These are phyloP conservation scores for Penicillium daleae DNA, from an alignment of 495 filamentous ascomycete species.

Conservation along the genomic window DNA sequence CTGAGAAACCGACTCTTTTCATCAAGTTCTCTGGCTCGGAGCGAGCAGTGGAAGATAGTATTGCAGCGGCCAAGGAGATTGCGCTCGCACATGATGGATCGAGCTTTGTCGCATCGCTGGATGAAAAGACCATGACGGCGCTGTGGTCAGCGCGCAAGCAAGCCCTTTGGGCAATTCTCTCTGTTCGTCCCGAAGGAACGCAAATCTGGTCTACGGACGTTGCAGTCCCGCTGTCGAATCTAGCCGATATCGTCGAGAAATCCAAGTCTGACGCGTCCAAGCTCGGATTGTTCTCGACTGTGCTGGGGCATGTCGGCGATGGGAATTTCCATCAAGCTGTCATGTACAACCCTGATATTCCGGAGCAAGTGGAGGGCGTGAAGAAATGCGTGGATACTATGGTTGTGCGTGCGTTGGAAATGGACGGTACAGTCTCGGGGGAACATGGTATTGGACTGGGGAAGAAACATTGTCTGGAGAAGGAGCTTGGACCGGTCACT, in stretches of 20 bases:
- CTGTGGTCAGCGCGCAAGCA: constrained; percentile 88
- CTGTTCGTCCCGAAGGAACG: constrained; percentile 54
- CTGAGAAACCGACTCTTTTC: constrained; percentile 73
- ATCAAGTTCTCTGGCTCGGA: constrained; percentile 81
- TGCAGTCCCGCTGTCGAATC: constrained; percentile 78
- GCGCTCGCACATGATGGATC: constrained; percentile 59
- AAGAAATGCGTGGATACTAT: constrained; percentile 79
- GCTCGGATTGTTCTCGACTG: constrained; percentile 76
- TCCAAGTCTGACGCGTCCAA: constrained; percentile 84
- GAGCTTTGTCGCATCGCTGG: constrained; percentile 77
- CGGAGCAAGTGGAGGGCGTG: constrained; percentile 60
- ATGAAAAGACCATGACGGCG: constrained; percentile 63
- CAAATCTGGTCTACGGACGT: constrained; percentile 78
- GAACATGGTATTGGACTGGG: constrained; percentile 85
- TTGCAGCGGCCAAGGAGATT: constrained; percentile 67
- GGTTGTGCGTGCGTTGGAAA: constrained; percentile 78
- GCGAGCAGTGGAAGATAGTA: constrained; percentile 67
- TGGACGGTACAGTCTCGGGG: constrained; percentile 72
- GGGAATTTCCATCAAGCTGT: constrained; percentile 90
- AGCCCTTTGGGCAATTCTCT: constrained; percentile 64
- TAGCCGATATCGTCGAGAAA: constrained; percentile 82
- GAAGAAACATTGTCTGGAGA: constrained; percentile 63
- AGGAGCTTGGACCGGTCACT: constrained; percentile 76
- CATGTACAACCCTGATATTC: constrained; percentile 66
- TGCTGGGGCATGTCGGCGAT: constrained; percentile 81